Evolutionary conservation across 2,329 filamentous ascomycete genomes (phyloP).

Genomic region (Fusarium sp.): DNA sequence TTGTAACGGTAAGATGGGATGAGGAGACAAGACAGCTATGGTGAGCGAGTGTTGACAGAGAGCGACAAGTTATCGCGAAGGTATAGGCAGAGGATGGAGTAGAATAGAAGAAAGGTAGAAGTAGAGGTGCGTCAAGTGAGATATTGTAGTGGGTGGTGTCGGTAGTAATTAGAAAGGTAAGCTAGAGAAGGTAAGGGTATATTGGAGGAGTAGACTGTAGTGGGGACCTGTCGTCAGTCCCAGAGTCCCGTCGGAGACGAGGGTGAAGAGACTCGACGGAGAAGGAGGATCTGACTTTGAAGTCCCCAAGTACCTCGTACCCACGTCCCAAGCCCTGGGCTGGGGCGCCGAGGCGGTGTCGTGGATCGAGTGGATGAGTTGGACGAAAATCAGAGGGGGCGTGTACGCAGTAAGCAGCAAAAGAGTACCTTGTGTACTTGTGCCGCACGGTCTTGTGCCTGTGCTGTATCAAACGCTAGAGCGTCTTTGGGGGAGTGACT

Average conservation of each 20-base stretch:
- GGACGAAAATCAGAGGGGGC: conserved; percentile 39
- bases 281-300: conserved; percentile 39
- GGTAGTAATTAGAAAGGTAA: conserved; percentile 43
- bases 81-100: conserved; percentile 24
- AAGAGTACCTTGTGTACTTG: conserved; percentile 20
- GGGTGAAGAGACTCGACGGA: conserved; percentile 38
- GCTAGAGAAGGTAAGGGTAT: conserved; percentile 43
- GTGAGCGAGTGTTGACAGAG: conserved; percentile 39
- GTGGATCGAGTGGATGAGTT: conserved; percentile 45
- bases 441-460: conserved; percentile 38
- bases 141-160: conserved; percentile 42
- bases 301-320: conserved; percentile 40
- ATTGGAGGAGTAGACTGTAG: conserved; percentile 38
- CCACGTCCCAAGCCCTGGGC: conserved; percentile 42
- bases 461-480: conserved; percentile 28
- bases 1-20: conserved; percentile 14
- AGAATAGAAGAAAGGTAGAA: conserved; percentile 27
- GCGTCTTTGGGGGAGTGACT: background rate
- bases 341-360: conserved; percentile 47
- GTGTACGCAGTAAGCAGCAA: conserved; percentile 24
- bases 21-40: conserved; percentile 29
- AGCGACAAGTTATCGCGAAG: conserved; percentile 24
- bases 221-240: conserved; percentile 44
- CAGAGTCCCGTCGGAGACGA: conserved; percentile 34
- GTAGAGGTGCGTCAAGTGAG: conserved; percentile 39